Evolutionary conservation across 345 rosid species (phyloP), one percentile per base, ranked within the genome.

Genomic region (Combretum micranthum): DNA sequence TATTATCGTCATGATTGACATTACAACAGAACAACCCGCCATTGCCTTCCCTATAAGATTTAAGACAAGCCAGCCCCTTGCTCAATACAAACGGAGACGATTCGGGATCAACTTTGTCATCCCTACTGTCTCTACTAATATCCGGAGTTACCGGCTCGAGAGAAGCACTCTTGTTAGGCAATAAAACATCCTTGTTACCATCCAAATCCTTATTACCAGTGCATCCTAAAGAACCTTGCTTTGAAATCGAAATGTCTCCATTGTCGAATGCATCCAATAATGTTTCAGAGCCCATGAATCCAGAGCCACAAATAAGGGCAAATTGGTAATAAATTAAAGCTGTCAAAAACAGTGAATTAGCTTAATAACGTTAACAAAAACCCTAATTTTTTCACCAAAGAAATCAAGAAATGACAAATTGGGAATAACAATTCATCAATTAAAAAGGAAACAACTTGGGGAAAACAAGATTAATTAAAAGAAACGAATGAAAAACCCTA

Each of bases 141-240:
- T 71, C 80, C 18, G 75, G 83, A 52, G 84, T 83, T 4, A 56
- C 57, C 16, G 80, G 80, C 15, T 56, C 70, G 7, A 69, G 64
- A 56, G 69, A 59, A 53, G 46, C 57, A 18, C 19, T 44, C 19
- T 57, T 19, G 9, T 32, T 1, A 11, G 39, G 10, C 39, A 32
- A 32, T 18, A 1, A 37, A 42, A 12, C 57, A 54, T n/a, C 57
- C 42, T n/a, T 42, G 21, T 37, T 44, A 17, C 46, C 15, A 13
- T 5, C 46, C 17, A 42, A 15, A 20, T 54, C 42, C 57, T 37
- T 12, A 0, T 42, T 54, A 22, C 32, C 46, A 42, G 12, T 14
- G 20, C 37, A 44, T 17, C n/a, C 42, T 17, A 39, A 54, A 54
- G 57, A 54, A 32, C 32, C 23, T 17, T 17, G 20, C 46, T 54